Percentiles rank a stretch among this genome's conserved stretches.
Conservation (phyloP, 805 yeast genomes). For the Zygosaccharomyces bailii region DNA sequence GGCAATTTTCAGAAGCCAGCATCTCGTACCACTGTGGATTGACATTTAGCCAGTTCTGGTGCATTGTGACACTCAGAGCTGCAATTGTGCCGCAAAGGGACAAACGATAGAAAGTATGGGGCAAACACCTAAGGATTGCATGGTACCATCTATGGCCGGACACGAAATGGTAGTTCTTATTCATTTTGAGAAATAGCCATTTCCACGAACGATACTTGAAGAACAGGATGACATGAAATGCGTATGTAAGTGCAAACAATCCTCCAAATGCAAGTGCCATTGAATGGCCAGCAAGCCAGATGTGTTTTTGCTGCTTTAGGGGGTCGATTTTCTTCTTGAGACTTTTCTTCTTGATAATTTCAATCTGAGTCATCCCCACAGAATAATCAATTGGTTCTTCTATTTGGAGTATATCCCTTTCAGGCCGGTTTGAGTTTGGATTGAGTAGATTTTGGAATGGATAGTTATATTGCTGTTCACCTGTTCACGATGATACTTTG, state of each 20-base stretch:
- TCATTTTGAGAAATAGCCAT: conserved; percentile 30
- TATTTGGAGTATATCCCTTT: no score
- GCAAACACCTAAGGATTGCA: conserved; percentile 36
- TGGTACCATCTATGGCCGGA: conserved; percentile 26
- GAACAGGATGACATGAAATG: conserved; percentile 26
- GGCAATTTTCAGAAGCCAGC: conserved; percentile 73
- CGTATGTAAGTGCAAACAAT: conserved; percentile 28
- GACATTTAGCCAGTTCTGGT: conserved; percentile 56
- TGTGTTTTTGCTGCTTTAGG: conserved; percentile 21
- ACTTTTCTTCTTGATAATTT: conserved; percentile 28
- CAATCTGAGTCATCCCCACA: conserved; percentile 20
- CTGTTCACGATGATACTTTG: background rate
- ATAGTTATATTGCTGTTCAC: no score
- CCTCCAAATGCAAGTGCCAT: conserved; percentile 27
- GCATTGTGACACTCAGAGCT: conserved; percentile 51
- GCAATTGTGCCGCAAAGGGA: conserved; percentile 53
- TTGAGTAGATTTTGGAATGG: no score
- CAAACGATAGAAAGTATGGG: conserved; percentile 52
- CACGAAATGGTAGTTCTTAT: conserved; percentile 21
- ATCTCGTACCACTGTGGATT: conserved; percentile 62
- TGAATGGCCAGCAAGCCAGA: conserved; percentile 34
- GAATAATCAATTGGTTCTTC: no score
- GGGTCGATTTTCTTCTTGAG: conserved; percentile 24
- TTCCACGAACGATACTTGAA: conserved; percentile 36
- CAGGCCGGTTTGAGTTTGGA: no score